Evolutionary conservation across 192 early-diverging fungal species (phyloP), one percentile per base, ranked within the genome.

Genomic region (Oehlia diaphana): DNA sequence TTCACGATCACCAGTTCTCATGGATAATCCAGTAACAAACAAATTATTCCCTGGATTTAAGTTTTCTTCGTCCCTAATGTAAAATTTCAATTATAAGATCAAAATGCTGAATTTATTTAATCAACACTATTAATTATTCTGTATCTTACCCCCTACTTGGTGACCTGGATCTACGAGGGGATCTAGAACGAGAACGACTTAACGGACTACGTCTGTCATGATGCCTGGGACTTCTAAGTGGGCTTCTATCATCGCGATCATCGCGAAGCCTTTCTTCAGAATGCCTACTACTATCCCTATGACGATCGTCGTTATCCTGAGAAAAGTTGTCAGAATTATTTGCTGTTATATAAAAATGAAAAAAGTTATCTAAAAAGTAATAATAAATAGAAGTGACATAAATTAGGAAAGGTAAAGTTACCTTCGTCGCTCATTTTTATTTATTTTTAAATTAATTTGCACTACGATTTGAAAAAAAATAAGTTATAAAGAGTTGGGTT

Each of bases 21-120:
- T 80, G 69, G 88, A 86, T 49, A 95, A 86, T 10, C 92, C 92
- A 33, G 90, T 91, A 63, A 95, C 88, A 76, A 94, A 95, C 19
- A 95, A 85, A 82, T 94, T 95, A 79, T 91, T 88, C 42, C 90
- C 90, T 65, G 90, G 89, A 80, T 92, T 92, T 47, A 81, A 76
- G 76, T 84, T 84, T 39, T 84, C 79, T 76, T 86, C 86, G 39
- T 74, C 77, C 77, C 61, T 35, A 42, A 58, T 76, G 44, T 63
- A 39, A 12, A 70, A 23, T 31, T 70, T 49, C 21, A 31, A 68
- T 44, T 49, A 3, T 65, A 21, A 49, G 5, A 31, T 47, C 28
- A 39, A 37, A 26, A 49, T 35, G 9, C 2, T 67, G 39, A 47
- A 67, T 67, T 66, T 28, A 49, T 42, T 37, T 67, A 64, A 66